These are phyloP conservation scores for Monilinia vaccinii-corymbosi DNA, from an alignment of 2,329 filamentous ascomycete genomes.

Conservation along the genomic window DNA sequence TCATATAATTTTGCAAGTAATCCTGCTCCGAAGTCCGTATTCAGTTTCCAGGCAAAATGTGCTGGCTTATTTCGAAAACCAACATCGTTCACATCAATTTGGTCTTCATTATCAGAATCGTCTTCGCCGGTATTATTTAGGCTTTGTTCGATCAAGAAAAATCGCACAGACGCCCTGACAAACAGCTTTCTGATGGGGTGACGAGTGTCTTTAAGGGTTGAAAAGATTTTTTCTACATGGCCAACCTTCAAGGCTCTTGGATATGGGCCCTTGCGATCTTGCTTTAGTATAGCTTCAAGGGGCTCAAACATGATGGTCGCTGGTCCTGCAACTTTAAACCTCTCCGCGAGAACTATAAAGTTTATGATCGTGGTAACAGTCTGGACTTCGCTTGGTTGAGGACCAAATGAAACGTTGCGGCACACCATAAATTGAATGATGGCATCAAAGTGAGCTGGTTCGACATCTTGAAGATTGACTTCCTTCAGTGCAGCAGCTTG, in stretches of 20 bases:
- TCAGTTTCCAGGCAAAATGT: background rate
- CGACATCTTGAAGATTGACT: background rate
- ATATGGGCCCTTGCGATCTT: background rate
- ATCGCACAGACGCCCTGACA: background rate
- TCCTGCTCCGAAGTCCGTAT: background rate
- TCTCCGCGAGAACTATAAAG: background rate
- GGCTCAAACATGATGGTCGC: background rate
- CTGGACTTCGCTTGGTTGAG: background rate
- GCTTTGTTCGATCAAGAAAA: background rate
- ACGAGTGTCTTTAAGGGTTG: background rate
- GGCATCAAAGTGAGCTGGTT: conserved; percentile 4
- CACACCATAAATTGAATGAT: conserved; percentile 7
- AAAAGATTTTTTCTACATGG: conserved; percentile 3
- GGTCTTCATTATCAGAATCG: background rate
- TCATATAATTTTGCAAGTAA: background rate
- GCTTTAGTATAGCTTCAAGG: background rate
- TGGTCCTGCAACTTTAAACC: background rate
- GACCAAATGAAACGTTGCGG: background rate
- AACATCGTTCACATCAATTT: background rate
- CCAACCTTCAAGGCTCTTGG: background rate
- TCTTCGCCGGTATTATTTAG: background rate
- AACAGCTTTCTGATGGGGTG: conserved; percentile 11
- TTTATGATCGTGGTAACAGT: background rate
- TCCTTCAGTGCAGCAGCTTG: background rate
- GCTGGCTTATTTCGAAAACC: background rate